phyloP scores from a whole-genome alignment of 495 filamentous ascomycete genomes.

The Podospora pseudopauciseta region DNA sequence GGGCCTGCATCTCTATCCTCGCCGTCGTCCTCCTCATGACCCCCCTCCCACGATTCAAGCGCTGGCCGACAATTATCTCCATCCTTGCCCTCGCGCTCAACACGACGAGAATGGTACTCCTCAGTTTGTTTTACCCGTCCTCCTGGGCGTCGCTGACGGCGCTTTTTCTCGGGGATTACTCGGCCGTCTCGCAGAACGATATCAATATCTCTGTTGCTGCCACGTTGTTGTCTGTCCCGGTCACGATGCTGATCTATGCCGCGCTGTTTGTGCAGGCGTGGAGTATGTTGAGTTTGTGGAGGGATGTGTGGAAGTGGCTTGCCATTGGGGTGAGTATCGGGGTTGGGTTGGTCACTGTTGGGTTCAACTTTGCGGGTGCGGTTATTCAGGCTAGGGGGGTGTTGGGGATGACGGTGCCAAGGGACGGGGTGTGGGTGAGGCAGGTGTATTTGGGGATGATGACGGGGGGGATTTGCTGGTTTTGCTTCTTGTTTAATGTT shows the following conservation, averaged over 20 bases:
- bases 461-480: conserved; percentile 68
- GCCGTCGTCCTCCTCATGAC: conserved; percentile 53
- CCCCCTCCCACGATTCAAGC: conserved; percentile 22
- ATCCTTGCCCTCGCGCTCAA: conserved; percentile 45
- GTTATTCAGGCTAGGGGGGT: conserved; percentile 56
- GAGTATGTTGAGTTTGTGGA: conserved; percentile 55
- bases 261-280: conserved; percentile 73
- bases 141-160: conserved; percentile 58
- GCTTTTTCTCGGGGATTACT: conserved; percentile 55
- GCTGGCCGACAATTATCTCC: conserved; percentile 26
- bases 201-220: conserved; percentile 52
- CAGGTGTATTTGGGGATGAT: conserved; percentile 52
- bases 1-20: conserved; percentile 66
- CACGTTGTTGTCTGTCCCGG: conserved; percentile 52
- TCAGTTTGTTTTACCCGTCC: conserved; percentile 56
- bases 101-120: conserved; percentile 57
- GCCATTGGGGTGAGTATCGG: conserved; percentile 49
- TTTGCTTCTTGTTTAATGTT: conserved; percentile 65
- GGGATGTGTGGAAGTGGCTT: conserved; percentile 30
- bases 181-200: conserved; percentile 43
- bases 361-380: conserved; percentile 55
- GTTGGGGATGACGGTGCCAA: conserved; percentile 26
- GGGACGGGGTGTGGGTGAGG: conserved; percentile 42
- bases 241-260: conserved; percentile 57
- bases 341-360: conserved; percentile 55